These are phyloP conservation scores for Phytophthora pluvialis DNA, from an alignment of 352 stramenopile genomes.

Conservation along the genomic window DNA sequence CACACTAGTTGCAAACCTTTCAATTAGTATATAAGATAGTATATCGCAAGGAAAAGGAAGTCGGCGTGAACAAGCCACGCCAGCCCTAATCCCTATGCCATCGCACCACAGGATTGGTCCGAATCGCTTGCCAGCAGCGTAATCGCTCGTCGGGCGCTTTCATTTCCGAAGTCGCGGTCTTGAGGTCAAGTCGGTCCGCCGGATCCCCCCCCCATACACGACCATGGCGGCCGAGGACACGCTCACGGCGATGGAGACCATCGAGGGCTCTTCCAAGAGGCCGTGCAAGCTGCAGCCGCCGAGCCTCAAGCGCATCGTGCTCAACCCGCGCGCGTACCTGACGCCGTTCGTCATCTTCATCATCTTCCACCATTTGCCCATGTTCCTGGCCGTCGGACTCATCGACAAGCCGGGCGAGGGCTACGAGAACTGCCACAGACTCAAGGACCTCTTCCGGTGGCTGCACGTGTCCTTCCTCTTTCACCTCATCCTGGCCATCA, in stretches of 20 bases:
- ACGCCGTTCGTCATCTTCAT: conserved; percentile 63
- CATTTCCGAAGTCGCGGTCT: conserved; percentile 13
- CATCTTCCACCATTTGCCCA: conserved; percentile 67
- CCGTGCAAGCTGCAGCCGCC: conserved; percentile 25
- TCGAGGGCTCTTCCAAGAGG: conserved; percentile 29
- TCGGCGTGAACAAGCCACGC: not conserved
- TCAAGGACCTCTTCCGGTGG: conserved; percentile 67
- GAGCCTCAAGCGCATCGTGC: conserved; percentile 70
- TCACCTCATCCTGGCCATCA: conserved; percentile 44
- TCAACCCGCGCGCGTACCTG: conserved; percentile 82
- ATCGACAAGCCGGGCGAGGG: conserved; percentile 45
- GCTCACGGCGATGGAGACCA: conserved; percentile 32
- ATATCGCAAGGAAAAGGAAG: not conserved
- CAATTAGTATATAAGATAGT: too few relatives aligned
- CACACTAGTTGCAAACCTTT: too few relatives aligned
- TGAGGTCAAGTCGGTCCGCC: conserved; percentile 6
- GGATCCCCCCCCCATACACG: not conserved
- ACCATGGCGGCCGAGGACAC: conserved; percentile 22
- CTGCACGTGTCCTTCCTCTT: conserved; percentile 59
- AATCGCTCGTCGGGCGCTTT: not conserved
- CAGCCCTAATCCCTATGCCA: not conserved
- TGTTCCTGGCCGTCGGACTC: conserved; percentile 61
- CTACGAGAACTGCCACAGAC: conserved; percentile 47
- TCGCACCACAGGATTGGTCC: not conserved
- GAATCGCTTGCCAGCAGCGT: not conserved